Evolutionary conservation across 495 filamentous ascomycete species (phyloP).

Genomic region (Aspergillus ellipticus): DNA sequence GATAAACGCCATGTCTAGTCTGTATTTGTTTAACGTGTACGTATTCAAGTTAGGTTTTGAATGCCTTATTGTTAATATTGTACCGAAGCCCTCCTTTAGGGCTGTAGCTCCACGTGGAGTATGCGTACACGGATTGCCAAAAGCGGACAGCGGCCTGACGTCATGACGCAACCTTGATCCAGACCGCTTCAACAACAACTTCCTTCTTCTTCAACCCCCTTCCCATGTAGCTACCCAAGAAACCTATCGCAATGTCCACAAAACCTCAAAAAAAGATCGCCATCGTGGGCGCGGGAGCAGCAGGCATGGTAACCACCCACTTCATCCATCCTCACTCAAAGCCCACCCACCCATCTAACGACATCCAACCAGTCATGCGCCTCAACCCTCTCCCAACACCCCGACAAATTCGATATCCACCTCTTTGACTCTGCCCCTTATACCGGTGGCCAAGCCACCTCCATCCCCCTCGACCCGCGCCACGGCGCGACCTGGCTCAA

Average conservation of each 20-base stretch:
- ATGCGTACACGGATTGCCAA: background rate
- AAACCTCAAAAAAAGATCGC: conserved; percentile 46
- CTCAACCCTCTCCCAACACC: conserved; percentile 67
- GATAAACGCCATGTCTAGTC: too few relatives aligned
- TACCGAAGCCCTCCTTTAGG: too few relatives aligned
- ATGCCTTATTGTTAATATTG: too few relatives aligned
- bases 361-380: conserved; percentile 60
- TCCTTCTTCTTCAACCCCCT: background rate
- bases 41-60: too few relatives aligned
- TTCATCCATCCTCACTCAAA: background rate
- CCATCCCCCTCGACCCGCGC: conserved; percentile 64
- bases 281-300: conserved; percentile 62
- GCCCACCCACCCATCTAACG: too few relatives aligned
- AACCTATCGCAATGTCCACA: background rate
- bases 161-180: background rate
- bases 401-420: conserved; percentile 69
- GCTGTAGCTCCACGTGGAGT: background rate
- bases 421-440: conserved; percentile 65
- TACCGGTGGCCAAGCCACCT: conserved; percentile 79
- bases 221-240: background rate
- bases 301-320: conserved; percentile 49
- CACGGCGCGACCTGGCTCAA: conserved; percentile 76
- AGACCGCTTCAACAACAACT: background rate
- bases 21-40: too few relatives aligned
- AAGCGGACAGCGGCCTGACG: background rate